phyloP scores from a whole-genome alignment of 768 basidiomycete species.

The Termitomyces titanicus region DNA sequence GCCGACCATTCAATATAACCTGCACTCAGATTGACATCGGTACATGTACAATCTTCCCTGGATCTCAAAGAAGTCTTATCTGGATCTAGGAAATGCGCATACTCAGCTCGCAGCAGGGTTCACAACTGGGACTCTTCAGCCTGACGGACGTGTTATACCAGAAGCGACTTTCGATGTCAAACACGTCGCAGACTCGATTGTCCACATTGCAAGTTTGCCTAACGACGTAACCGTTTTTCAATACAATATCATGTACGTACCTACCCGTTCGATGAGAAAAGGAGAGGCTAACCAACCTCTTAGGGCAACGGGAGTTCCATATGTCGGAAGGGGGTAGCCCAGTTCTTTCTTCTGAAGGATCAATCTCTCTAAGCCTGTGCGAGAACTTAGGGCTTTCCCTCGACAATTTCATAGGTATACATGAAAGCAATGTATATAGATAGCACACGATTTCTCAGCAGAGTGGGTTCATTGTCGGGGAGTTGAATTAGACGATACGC shows the following conservation, averaged over 20 bases:
- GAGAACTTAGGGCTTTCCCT: not conserved
- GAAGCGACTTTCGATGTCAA: slow-evolving; percentile 70
- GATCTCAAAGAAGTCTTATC: not conserved
- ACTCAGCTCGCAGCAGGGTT: slow-evolving; percentile 54
- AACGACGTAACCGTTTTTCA: slow-evolving; percentile 66
- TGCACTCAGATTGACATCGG: slow-evolving; percentile 85
- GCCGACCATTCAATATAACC: slow-evolving; percentile 67
- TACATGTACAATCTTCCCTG: slow-evolving; percentile 19
- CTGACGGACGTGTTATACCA: slow-evolving; percentile 52
- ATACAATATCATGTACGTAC: slow-evolving; percentile 68
- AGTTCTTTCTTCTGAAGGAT: not conserved
- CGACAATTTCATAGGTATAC: slow-evolving; percentile 12
- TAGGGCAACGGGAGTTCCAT: slow-evolving; percentile 26
- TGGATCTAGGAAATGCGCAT: slow-evolving; percentile 58
- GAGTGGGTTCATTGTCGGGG: slow-evolving; percentile 12
- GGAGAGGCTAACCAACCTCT: not conserved
- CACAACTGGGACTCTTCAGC: slow-evolving; percentile 55
- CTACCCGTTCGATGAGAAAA: not conserved
- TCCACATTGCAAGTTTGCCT: slow-evolving; percentile 69
- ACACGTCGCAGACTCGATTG: slow-evolving; percentile 69
- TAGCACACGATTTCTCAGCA: slow-evolving; percentile 5
- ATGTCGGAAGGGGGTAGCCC: slow-evolving; percentile 21
- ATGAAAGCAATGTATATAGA: not conserved
- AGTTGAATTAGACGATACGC: slow-evolving; percentile 30
- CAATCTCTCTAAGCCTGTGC: not conserved